Conservation (phyloP, 1,139 yeast genomes). For the Zygosaccharomyces sapae region DNA sequence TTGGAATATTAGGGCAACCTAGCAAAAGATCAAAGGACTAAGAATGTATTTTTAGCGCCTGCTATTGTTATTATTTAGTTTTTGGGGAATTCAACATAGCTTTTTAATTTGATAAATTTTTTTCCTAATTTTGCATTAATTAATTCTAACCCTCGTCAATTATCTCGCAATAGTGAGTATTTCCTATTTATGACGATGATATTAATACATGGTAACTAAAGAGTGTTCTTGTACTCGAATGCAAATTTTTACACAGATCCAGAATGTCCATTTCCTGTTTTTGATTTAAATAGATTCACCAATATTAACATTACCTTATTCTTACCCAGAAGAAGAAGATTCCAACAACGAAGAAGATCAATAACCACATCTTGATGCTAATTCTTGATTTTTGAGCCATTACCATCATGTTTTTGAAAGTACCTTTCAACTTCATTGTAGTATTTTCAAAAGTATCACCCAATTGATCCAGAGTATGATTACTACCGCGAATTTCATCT, state of each 20-base stretch:
- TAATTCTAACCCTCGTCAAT: too few relatives aligned
- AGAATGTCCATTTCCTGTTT: neutral
- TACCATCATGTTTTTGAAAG: conserved; percentile 67
- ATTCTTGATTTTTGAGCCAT: conserved; percentile 85
- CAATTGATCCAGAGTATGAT: conserved; percentile 55
- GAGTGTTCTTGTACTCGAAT: neutral
- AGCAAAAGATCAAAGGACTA: conserved; percentile 14
- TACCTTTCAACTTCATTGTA: conserved; percentile 50
- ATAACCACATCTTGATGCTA: conserved; percentile 73
- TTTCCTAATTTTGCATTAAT: neutral
- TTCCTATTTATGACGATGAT: too few relatives aligned
- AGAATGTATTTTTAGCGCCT: neutral
- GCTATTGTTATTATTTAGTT: neutral
- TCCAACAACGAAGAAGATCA: conserved; percentile 57
- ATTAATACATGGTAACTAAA: too few relatives aligned
- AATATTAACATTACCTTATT: conserved; percentile 42
- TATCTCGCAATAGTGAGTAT: too few relatives aligned
- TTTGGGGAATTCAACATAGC: neutral
- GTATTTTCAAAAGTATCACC: conserved; percentile 48
- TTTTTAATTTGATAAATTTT: neutral
- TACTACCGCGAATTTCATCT: conserved; percentile 73
- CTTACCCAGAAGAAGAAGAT: conserved; percentile 81
- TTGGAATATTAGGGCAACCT: conserved; percentile 24
- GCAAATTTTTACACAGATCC: neutral
- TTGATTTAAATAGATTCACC: neutral